Base-by-base conservation (phyloP, 495 filamentous ascomycete species). In the Penicillium crystallinum region DNA sequence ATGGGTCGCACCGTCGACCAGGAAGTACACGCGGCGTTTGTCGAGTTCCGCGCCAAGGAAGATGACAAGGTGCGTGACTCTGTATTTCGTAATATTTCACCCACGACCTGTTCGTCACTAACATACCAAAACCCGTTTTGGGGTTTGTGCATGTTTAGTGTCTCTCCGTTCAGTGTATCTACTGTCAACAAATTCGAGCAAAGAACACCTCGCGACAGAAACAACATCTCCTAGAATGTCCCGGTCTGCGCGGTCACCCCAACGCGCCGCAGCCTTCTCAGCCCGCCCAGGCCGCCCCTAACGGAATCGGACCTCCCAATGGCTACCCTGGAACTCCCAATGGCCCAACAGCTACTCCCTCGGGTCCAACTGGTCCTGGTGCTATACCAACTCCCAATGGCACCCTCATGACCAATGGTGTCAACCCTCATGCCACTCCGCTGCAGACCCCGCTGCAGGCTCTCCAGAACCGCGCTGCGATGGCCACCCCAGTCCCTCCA, bases 41-140 rank as follows among this genome's bases (percentile, higher is more conserved):
- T 81, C 64, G 77, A 81, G 66, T 81, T 81, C 58, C 74, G 77
- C 66, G 77, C 77, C 70, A 81, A 81, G 67, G 77, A 81, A 72
- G 77, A 79, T 66, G 77, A 81, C 66, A 81, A 81, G 76, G 77
- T 79, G 70, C 62, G 71, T 75, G 66, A 71, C 64, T 69, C 56
- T 51, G 70, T 74, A 72, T 75, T 72, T 73, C 71, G 73, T 74
- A 72, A 75, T 71, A 69, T 74, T 71, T 69, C 67, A 69, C 57
- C 47, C 54, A 63, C 57, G 55, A 58, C 58, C 49, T 55, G 55
- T 54, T 43, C 57, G 59, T 64, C 62, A 64, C 63, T 66, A 63
- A 71, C 67, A 64, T 65, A 59, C 60, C 44, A 60, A 59, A 59
- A 38, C 36, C 57, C 52, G 47, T 61, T 55, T 60, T 54, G 49